Evolutionary conservation across 2,329 filamentous ascomycete species (phyloP).

Genomic region (Leptographium wingfieldii): DNA sequence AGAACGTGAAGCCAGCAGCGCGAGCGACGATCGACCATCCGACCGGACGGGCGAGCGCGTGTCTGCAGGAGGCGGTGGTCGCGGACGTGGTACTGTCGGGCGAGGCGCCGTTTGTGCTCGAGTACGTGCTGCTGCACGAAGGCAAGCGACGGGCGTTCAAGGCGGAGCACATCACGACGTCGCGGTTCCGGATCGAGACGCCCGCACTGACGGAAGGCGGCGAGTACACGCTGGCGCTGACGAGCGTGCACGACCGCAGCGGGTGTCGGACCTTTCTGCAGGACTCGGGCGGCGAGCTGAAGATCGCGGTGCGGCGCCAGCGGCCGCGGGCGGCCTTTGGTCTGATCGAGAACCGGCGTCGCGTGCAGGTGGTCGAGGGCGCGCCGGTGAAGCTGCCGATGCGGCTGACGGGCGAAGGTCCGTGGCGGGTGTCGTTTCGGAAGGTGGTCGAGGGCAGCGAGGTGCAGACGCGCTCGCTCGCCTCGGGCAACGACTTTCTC

Average conservation of each 20-base stretch:
- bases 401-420: conserved; percentile 70
- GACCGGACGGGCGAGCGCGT: conserved; percentile 49
- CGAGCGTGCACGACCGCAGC: conserved; percentile 73
- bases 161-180: conserved; percentile 48
- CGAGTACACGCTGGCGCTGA: conserved; percentile 78
- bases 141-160: conserved; percentile 66
- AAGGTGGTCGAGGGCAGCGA: conserved; percentile 35
- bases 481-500: conserved; percentile 53
- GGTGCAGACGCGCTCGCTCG: conserved; percentile 35
- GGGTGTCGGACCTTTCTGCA: conserved; percentile 79
- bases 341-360: conserved; percentile 66
- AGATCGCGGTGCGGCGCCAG: conserved; percentile 78
- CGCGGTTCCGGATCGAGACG: conserved; percentile 61
- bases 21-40: conserved; percentile 56
- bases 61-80: conserved; percentile 68
- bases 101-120: conserved; percentile 75
- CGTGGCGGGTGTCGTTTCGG: conserved; percentile 69
- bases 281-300: conserved; percentile 49
- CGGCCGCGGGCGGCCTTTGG: conserved; percentile 80
- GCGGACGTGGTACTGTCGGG: conserved; percentile 66
- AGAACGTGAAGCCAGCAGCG: conserved; percentile 87
- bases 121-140: conserved; percentile 87
- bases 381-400: conserved; percentile 64
- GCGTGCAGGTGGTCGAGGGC: conserved; percentile 63
- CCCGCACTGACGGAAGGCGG: conserved; percentile 65